Evolutionary conservation across 1,284 basidiomycete species (phyloP).

Genomic region (Microbotryum saponariae): DNA sequence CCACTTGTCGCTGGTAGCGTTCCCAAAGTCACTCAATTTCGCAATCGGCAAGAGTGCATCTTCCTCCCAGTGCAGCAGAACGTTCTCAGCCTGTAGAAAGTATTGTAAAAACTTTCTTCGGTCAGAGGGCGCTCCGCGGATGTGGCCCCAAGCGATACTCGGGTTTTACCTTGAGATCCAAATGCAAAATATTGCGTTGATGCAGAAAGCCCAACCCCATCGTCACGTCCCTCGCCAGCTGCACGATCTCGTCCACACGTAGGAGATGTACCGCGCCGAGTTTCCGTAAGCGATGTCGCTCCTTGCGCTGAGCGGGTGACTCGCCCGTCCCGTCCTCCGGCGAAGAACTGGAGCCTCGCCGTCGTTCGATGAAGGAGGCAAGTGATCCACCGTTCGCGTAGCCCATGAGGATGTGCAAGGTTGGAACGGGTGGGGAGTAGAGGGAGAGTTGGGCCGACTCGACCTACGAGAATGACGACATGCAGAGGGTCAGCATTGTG

Average conservation of each 20-base stretch:
- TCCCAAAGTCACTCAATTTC: conserved; percentile 34
- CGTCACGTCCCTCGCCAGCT: conserved; percentile 28
- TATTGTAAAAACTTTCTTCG: not conserved
- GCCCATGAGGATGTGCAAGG: conserved; percentile 34
- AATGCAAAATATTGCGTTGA: conserved; percentile 32
- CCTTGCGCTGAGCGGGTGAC: not conserved
- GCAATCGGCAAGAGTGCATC: conserved; percentile 28
- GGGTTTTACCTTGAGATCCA: conserved; percentile 33
- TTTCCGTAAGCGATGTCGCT: not conserved
- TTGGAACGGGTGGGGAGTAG: conserved; percentile 30
- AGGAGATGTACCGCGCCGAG: conserved; percentile 30
- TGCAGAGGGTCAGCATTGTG: not conserved
- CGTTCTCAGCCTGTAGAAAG: conserved; percentile 33
- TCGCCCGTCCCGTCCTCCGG: not conserved
- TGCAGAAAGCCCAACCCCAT: conserved; percentile 34
- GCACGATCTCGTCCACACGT: conserved; percentile 31
- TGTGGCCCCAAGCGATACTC: not conserved
- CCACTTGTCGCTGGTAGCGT: conserved; percentile 23
- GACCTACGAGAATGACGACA: conserved; percentile 7
- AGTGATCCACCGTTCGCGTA: conserved; percentile 34
- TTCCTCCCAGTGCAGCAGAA: conserved; percentile 35
- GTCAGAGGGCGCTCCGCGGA: not conserved
- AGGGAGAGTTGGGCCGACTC: conserved; percentile 19
- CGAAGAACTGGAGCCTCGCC: not conserved
- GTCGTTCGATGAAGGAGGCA: conserved; percentile 8